Evolutionary conservation across 2,329 filamentous ascomycete species (phyloP).

Genomic region (Xylariaceae sp.): DNA sequence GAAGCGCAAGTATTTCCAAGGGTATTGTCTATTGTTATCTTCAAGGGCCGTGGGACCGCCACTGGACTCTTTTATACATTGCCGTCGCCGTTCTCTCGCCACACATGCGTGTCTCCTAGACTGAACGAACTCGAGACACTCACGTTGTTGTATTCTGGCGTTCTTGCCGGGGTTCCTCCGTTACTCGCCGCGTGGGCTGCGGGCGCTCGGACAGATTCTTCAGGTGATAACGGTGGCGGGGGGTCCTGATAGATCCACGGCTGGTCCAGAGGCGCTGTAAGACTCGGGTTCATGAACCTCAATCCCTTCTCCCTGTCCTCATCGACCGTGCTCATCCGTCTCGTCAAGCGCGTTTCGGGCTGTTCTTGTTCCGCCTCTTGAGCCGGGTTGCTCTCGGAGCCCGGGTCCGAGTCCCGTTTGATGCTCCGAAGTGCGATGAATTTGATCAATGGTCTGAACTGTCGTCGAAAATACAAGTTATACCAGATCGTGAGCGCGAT

Average conservation of each 20-base stretch:
- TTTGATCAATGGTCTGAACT: slow-evolving; percentile 81
- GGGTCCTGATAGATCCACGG: slow-evolving; percentile 61
- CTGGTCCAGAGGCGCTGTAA: slow-evolving; percentile 60
- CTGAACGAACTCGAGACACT: slow-evolving; percentile 24
- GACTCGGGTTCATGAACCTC: slow-evolving; percentile 69
- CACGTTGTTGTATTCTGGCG: slow-evolving; percentile 6
- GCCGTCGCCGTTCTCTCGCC: slow-evolving; percentile 18
- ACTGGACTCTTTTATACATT: slow-evolving; percentile 17
- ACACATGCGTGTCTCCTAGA: slow-evolving; percentile 22
- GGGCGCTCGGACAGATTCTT: slow-evolving; percentile 10
- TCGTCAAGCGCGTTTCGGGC: slow-evolving; percentile 32
- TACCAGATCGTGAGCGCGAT: slow-evolving; percentile 82
- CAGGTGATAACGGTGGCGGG: slow-evolving; percentile 29
- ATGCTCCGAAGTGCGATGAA: slow-evolving; percentile 91
- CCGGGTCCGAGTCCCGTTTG: slow-evolving; percentile 50
- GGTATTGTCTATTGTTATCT: too few relatives aligned
- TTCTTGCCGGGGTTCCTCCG: slow-evolving; percentile 1
- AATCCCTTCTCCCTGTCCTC: slow-evolving; percentile 63
- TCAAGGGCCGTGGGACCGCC: too few relatives aligned
- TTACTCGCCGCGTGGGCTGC: background rate
- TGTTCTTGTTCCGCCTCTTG: slow-evolving; percentile 27
- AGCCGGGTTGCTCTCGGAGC: slow-evolving; percentile 36
- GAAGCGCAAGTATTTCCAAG: too few relatives aligned
- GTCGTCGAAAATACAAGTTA: slow-evolving; percentile 68
- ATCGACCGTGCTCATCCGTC: slow-evolving; percentile 59